A percentile compares a stretch with the other conserved stretches of the same genome.
Evolutionary conservation across 768 basidiomycete species (phyloP).

Genomic region (Tulasnella sp.): DNA sequence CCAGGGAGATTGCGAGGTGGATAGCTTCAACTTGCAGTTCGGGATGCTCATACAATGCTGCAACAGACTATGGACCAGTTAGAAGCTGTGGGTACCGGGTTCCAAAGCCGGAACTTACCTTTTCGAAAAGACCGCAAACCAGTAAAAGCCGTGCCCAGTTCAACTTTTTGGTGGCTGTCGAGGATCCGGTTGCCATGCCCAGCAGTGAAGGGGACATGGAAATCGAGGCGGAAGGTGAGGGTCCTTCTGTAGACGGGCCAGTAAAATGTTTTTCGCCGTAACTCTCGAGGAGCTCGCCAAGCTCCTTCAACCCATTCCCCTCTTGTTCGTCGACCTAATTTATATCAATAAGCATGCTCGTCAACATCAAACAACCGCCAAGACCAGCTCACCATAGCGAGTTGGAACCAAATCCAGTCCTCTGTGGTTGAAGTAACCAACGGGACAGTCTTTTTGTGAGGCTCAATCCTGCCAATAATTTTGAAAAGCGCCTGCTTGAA

Average conservation of each 20-base stretch:
- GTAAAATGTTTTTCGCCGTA: conserved; percentile 84
- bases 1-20: conserved; percentile 85
- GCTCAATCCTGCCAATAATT: conserved; percentile 88
- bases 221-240: conserved; percentile 39
- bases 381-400: conserved; percentile 61
- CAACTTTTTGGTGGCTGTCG: conserved; percentile 58
- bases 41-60: conserved; percentile 80
- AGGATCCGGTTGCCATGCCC: conserved; percentile 39
- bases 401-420: conserved; percentile 98
- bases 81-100: neutral
- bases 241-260: conserved; percentile 44
- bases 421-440: conserved; percentile 89
- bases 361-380: neutral
- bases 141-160: conserved; percentile 81
- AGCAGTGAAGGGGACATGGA: conserved; percentile 37
- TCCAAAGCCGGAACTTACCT: conserved; percentile 48
- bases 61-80: conserved; percentile 63
- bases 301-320: conserved; percentile 65
- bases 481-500: conserved; percentile 97
- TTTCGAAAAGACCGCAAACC: conserved; percentile 91
- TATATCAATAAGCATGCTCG: neutral
- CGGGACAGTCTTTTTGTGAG: conserved; percentile 68
- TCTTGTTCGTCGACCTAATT: conserved; percentile 75
- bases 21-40: conserved; percentile 91
- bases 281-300: conserved; percentile 70